These are phyloP conservation scores for Polyplosphaeria fusca DNA, from an alignment of 495 filamentous ascomycete genomes.

Conservation along the genomic window DNA sequence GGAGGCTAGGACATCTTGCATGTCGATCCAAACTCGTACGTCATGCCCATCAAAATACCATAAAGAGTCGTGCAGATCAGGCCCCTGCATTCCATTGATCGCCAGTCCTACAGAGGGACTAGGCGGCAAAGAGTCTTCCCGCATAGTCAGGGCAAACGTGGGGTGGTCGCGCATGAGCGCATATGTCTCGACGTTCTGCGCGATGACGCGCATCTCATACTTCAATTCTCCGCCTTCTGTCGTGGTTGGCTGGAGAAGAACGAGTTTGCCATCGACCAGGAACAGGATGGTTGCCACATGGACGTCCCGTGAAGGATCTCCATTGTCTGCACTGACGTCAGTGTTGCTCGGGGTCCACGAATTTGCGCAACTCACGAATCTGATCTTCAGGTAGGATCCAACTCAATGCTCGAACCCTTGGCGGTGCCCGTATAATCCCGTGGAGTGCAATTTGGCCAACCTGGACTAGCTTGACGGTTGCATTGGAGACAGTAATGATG, in stretches of 20 bases:
- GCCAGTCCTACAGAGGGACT: constrained; percentile 53
- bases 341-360: background rate
- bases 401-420: constrained; percentile 85
- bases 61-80: constrained; percentile 75
- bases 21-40: constrained; percentile 79
- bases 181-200: constrained; percentile 94
- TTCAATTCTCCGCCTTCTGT: constrained; percentile 75
- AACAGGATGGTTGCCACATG: constrained; percentile 91
- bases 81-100: constrained; percentile 46
- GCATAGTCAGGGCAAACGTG: constrained; percentile 36
- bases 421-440: constrained; percentile 91
- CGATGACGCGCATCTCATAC: constrained; percentile 97
- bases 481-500: constrained; percentile 67
- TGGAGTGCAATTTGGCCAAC: constrained; percentile 96
- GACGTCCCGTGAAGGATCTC: constrained; percentile 95
- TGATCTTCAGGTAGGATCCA: constrained; percentile 95
- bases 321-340: constrained; percentile 55
- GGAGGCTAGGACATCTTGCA: constrained; percentile 77
- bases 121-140: constrained; percentile 46
- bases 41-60: constrained; percentile 90
- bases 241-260: constrained; percentile 80
- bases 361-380: constrained; percentile 53
- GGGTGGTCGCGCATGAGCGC: constrained; percentile 82
- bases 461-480: constrained; percentile 72
- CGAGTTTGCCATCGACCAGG: constrained; percentile 91